Evolutionary conservation across 169 alveolate species (phyloP).

Genomic region (Cryptosporidium meleagridis): DNA sequence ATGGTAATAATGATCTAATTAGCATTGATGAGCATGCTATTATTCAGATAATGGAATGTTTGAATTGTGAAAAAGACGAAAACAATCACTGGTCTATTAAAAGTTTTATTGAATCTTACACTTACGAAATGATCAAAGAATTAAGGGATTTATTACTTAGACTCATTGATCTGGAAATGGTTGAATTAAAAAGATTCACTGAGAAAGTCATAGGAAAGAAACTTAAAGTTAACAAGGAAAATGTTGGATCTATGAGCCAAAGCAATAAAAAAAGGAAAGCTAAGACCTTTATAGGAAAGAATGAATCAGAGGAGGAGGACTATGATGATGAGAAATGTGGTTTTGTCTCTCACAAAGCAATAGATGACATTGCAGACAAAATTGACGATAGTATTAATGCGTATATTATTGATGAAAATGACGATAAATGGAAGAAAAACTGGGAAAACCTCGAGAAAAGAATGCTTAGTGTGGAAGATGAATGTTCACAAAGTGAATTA

Average conservation of each 20-base stretch:
- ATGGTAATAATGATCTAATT: neutral
- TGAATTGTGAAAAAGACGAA: slow-evolving; percentile 13
- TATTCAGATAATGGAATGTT: slow-evolving; percentile 2
- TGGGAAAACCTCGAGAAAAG: slow-evolving; percentile 13
- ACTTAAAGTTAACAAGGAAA: slow-evolving; percentile 19
- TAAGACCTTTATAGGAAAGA: neutral
- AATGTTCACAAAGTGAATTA: neutral
- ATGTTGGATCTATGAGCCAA: neutral
- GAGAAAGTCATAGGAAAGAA: slow-evolving; percentile 39
- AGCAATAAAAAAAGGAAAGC: neutral
- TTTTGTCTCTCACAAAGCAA: no score
- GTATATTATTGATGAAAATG: slow-evolving; percentile 2
- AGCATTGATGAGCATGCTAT: neutral
- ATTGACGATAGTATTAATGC: neutral
- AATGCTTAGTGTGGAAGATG: neutral
- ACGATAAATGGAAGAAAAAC: neutral
- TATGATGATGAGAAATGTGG: no score
- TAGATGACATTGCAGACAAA: neutral
- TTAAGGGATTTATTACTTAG: slow-evolving; percentile 5
- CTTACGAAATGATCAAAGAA: slow-evolving; percentile 11
- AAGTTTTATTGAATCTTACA: neutral
- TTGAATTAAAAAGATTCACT: slow-evolving; percentile 28
- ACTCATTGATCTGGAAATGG: slow-evolving; percentile 9
- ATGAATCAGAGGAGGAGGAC: neutral
- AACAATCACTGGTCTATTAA: neutral